phyloP scores from a whole-genome alignment of 2,329 filamentous ascomycete genomes.

The Colletotrichum gigasporum region DNA sequence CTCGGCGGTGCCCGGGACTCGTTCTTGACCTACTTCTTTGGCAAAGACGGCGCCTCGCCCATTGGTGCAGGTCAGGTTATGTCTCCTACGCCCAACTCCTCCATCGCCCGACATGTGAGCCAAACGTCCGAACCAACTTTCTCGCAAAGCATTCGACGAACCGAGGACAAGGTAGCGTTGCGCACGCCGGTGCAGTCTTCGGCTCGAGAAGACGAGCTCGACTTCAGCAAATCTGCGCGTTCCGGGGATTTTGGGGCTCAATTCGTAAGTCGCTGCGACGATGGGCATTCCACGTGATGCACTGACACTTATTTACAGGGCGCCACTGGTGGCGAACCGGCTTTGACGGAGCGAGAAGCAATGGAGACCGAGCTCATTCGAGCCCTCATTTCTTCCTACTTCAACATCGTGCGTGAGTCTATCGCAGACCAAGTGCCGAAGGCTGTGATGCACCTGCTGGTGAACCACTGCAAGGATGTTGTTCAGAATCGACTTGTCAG shows the following conservation, averaged over 20 bases:
- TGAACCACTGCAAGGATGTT: constrained; percentile 98
- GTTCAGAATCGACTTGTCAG: constrained; percentile 97
- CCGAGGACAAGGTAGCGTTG: constrained; percentile 65
- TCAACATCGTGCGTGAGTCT: constrained; percentile 98
- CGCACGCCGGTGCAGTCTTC: constrained; percentile 56
- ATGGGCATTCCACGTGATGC: constrained; percentile 6
- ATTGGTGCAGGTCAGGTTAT: constrained; percentile 48
- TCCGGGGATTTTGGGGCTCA: constrained; percentile 55
- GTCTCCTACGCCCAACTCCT: constrained; percentile 49
- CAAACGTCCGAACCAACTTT: constrained; percentile 84
- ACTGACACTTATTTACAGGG: constrained; percentile 50
- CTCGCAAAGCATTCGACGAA: constrained; percentile 82
- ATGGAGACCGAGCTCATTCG: constrained; percentile 98
- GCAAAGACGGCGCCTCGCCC: constrained; percentile 79
- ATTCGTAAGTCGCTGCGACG: constrained; percentile 61
- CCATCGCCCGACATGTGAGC: constrained; percentile 73
- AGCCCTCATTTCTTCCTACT: constrained; percentile 96
- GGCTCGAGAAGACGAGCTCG: constrained; percentile 52
- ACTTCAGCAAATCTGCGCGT: constrained; percentile 49
- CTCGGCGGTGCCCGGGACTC: constrained; percentile 80
- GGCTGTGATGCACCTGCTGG: constrained; percentile 97
- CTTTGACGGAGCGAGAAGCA: constrained; percentile 92
- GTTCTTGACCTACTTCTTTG: constrained; percentile 98
- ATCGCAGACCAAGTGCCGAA: constrained; percentile 99
- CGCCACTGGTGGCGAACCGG: constrained; percentile 74